Evolutionary conservation across 2,329 filamentous ascomycete species (phyloP).

Genomic region (Pyrenochaeta sp.): DNA sequence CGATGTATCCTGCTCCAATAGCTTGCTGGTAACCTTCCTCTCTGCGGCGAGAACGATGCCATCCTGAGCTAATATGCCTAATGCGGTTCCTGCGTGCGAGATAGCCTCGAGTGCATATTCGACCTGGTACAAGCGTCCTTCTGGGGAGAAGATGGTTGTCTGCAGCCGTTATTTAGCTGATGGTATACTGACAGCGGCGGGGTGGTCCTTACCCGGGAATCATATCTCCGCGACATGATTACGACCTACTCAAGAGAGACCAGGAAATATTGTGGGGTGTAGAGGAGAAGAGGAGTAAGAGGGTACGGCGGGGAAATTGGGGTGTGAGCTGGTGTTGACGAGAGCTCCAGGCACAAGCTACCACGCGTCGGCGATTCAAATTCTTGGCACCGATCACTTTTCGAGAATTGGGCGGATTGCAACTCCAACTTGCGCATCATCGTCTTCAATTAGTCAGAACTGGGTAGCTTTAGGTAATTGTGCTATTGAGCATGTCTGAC

Average conservation of each 20-base stretch:
- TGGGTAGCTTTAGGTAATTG: background rate
- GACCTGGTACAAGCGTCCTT: constrained; percentile 97
- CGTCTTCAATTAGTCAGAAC: background rate
- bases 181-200: constrained; percentile 8
- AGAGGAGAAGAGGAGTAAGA: constrained; percentile 19
- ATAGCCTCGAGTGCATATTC: constrained; percentile 99
- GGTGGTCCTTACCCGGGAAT: constrained; percentile 79
- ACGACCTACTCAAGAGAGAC: constrained; percentile 13
- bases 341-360: constrained; percentile 51
- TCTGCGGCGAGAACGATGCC: constrained; percentile 98
- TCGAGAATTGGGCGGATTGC: constrained; percentile 18
- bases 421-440: constrained; percentile 19
- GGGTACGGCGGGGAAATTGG: constrained; percentile 31
- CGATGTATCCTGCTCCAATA: constrained; percentile 98
- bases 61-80: constrained; percentile 97
- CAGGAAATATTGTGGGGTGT: constrained; percentile 4
- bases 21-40: constrained; percentile 98
- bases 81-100: constrained; percentile 94
- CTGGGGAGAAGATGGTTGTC: constrained; percentile 99
- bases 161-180: constrained; percentile 53
- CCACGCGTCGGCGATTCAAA: constrained; percentile 41
- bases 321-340: constrained; percentile 36
- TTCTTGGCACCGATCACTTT: constrained; percentile 43
- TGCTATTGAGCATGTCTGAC: constrained; percentile 33
- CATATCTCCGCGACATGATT: constrained; percentile 94